Evolutionary conservation across 257 asterid genomes (phyloP).

Genomic region (Solanum medicagineum): DNA sequence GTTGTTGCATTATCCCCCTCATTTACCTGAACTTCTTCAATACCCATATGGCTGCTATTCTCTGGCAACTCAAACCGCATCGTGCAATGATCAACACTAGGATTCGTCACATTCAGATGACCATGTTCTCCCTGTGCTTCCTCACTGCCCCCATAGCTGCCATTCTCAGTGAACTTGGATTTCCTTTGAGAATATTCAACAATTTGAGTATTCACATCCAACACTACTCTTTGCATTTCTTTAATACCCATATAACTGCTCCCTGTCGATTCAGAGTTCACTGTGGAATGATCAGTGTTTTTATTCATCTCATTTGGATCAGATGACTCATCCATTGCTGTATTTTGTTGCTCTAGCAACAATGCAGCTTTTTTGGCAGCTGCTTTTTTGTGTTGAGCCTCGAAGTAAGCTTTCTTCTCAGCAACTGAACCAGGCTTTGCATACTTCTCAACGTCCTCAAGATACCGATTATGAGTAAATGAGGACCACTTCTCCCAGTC

Average conservation of each 20-base stretch:
- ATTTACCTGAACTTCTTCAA: constrained; percentile 3
- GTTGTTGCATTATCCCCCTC: background rate
- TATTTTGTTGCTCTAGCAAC: constrained; percentile 43
- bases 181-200: background rate
- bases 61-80: background rate
- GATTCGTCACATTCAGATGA: background rate
- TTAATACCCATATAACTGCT: background rate
- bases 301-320: constrained; percentile 1
- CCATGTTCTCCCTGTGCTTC: constrained; percentile 7
- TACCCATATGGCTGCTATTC: constrained; percentile 5
- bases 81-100: background rate
- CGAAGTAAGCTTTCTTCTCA: constrained; percentile 85
- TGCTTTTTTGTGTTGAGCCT: constrained; percentile 69
- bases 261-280: background rate
- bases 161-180: background rate
- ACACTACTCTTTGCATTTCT: background rate
- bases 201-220: background rate
- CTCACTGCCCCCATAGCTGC: background rate
- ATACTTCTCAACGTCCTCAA: constrained; percentile 74
- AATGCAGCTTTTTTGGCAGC: constrained; percentile 50
- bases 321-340: constrained; percentile 3
- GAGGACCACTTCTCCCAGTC: constrained; percentile 89
- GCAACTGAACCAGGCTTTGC: constrained; percentile 93
- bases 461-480: constrained; percentile 63
- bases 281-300: constrained; percentile 2